phyloP scores from a whole-genome alignment of 768 basidiomycete genomes.

The Podaxis rugospora region DNA sequence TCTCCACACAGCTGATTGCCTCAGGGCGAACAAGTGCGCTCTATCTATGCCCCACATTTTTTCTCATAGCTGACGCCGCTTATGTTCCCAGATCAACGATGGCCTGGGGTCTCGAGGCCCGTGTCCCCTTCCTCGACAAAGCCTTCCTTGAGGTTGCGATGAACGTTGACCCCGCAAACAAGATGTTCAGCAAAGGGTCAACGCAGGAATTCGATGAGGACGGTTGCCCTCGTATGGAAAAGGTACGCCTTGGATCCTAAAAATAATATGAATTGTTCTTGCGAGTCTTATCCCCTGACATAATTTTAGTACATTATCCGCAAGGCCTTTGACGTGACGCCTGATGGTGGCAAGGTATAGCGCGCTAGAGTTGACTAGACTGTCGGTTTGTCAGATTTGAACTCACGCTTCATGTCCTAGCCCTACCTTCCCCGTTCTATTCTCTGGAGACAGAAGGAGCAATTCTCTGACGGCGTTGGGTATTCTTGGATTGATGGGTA shows the following conservation, averaged over 20 bases:
- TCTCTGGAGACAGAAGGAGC: constrained; percentile 98
- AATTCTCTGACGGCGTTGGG: constrained; percentile 98
- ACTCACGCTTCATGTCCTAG: constrained; percentile 29
- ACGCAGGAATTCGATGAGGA: constrained; percentile 75
- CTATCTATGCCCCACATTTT: neutral
- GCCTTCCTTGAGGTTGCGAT: constrained; percentile 91
- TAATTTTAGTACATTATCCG: constrained; percentile 78
- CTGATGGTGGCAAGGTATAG: constrained; percentile 61
- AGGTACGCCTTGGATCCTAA: constrained; percentile 43
- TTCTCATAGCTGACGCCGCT: neutral
- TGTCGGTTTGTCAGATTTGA: neutral
- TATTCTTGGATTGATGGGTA: constrained; percentile 99
- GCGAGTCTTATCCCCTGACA: neutral
- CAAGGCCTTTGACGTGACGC: constrained; percentile 89
- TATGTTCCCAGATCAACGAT: constrained; percentile 74
- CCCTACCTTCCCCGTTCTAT: constrained; percentile 93
- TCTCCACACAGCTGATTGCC: constrained; percentile 94
- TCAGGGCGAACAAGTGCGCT: constrained; percentile 92
- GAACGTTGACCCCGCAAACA: constrained; percentile 83
- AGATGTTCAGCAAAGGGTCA: constrained; percentile 84
- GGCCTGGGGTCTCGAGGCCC: constrained; percentile 99
- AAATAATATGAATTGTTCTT: constrained; percentile 7
- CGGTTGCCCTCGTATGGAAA: constrained; percentile 92
- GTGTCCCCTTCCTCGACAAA: constrained; percentile 98
- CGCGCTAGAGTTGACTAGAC: neutral